Percentiles rank a stretch among this genome's conserved stretches.
Evolutionary conservation across 345 rosid genomes (phyloP).

Genomic region (Hirschfeldia incana): DNA sequence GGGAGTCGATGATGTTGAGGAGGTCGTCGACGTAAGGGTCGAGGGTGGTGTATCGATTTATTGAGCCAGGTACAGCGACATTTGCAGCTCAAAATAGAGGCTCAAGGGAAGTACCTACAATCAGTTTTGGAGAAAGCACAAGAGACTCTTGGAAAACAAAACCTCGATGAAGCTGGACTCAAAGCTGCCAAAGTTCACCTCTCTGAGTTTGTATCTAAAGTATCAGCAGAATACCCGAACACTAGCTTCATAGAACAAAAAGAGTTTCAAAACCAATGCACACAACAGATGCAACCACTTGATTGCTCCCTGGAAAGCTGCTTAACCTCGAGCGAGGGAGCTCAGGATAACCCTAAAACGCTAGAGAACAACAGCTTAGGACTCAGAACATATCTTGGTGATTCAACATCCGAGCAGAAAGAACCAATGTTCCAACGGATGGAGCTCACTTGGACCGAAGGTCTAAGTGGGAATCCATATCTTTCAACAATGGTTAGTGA

Average conservation of each 20-base stretch:
- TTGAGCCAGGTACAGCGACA: slow-evolving; percentile 83
- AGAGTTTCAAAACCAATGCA: slow-evolving; percentile 59
- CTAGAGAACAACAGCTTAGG: slow-evolving; percentile 52
- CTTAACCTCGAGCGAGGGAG: slow-evolving; percentile 75
- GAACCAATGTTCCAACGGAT: slow-evolving; percentile 46
- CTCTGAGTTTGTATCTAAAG: slow-evolving; percentile 80
- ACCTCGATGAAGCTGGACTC: slow-evolving; percentile 64
- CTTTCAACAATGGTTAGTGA: slow-evolving; percentile 48
- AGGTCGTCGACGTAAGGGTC: slow-evolving; percentile 84
- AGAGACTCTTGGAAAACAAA: slow-evolving; percentile 80
- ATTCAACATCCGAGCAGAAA: slow-evolving; percentile 48
- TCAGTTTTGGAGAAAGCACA: slow-evolving; percentile 91
- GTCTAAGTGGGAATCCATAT: slow-evolving; percentile 51
- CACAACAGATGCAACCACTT: slow-evolving; percentile 51
- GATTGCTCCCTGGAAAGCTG: slow-evolving; percentile 88
- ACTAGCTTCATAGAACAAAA: slow-evolving; percentile 67
- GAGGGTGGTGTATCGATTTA: slow-evolving; percentile 60
- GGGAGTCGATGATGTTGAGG: slow-evolving; percentile 68
- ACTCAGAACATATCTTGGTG: slow-evolving; percentile 55
- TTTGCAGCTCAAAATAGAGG: slow-evolving; percentile 88
- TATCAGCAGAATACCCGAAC: slow-evolving; percentile 65
- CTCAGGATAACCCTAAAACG: slow-evolving; percentile 64
- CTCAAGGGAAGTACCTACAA: slow-evolving; percentile 92
- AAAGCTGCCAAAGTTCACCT: slow-evolving; percentile 92
- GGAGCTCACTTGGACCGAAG: slow-evolving; percentile 64